Percentiles rank a stretch among this genome's conserved stretches.
phyloP scores from a whole-genome alignment of 345 rosid genomes.

The Aquilaria yunnanensis region DNA sequence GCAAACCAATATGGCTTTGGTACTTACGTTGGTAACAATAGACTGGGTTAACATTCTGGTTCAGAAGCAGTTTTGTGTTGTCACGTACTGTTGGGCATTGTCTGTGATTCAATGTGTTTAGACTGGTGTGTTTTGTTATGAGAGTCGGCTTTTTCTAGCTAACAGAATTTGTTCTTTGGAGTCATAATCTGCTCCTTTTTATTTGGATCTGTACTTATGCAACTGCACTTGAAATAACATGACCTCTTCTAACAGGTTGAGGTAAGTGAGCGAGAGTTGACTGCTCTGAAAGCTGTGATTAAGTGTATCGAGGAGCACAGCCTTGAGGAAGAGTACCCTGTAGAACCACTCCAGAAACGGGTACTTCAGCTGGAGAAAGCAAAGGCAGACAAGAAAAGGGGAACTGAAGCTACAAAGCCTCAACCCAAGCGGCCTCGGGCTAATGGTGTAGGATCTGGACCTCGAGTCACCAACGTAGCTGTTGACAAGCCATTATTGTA shows the following conservation, averaged over 20 bases:
- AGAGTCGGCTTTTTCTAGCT: too few species aligned
- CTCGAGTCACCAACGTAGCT: slow-evolving; percentile 40
- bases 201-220: too few species aligned
- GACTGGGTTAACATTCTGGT: too few species aligned
- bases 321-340: slow-evolving; percentile 79
- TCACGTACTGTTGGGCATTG: too few species aligned
- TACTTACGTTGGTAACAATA: too few species aligned
- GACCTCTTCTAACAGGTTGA: slow-evolving; percentile 47
- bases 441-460: slow-evolving; percentile 50
- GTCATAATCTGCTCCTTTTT: too few species aligned
- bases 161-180: too few species aligned
- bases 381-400: slow-evolving; percentile 88
- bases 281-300: slow-evolving; percentile 73
- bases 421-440: slow-evolving; percentile 92
- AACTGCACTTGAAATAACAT: not conserved
- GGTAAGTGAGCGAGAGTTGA: slow-evolving; percentile 75
- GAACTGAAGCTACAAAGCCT: slow-evolving; percentile 78
- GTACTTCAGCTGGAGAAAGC: slow-evolving; percentile 86
- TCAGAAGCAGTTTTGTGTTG: too few species aligned
- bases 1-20: too few species aligned
- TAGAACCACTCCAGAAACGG: slow-evolving; percentile 60
- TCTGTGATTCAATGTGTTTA: too few species aligned
- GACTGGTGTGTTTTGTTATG: too few species aligned
- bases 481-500: slow-evolving; percentile 46
- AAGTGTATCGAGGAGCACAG: slow-evolving; percentile 96